Percentiles rank a stretch among this genome's conserved stretches.
Conservation (phyloP, 805 yeast genomes). For the Candida palmyrensis region DNA sequence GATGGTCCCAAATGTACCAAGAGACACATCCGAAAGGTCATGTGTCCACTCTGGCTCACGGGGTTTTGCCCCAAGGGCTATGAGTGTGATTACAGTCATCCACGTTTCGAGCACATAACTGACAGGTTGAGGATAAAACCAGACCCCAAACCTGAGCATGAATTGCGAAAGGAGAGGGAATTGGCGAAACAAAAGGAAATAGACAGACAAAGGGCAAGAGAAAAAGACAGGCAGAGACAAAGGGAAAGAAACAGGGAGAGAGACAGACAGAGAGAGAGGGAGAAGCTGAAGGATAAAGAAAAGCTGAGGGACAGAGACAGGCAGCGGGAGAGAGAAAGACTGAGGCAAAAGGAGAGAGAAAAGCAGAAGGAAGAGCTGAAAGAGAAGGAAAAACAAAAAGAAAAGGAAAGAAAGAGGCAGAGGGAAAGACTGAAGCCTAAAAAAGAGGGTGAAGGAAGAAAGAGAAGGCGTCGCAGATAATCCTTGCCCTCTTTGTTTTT, state of each 20-base stretch:
- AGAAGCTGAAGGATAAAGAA: no score
- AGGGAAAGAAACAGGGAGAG: no score
- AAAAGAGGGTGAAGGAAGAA: no score
- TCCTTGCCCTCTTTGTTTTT: slow-evolving; percentile 3
- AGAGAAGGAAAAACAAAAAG: slow-evolving; percentile 4
- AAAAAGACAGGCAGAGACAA: neutral
- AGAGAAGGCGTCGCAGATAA: no score
- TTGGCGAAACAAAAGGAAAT: slow-evolving; percentile 6
- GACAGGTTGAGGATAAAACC: slow-evolving; percentile 40
- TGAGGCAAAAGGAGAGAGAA: no score
- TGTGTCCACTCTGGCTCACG: slow-evolving; percentile 76
- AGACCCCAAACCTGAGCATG: slow-evolving; percentile 31
- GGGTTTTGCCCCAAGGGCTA: slow-evolving; percentile 94
- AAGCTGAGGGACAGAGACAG: no score
- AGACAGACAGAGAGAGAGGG: no score
- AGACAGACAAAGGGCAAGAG: slow-evolving; percentile 1
- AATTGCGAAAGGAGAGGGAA: slow-evolving; percentile 5
- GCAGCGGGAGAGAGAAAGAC: no score
- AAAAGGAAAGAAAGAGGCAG: slow-evolving; percentile 1
- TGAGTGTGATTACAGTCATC: slow-evolving; percentile 77
- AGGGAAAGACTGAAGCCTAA: no score
- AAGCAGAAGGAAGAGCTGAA: no score
- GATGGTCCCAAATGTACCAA: slow-evolving; percentile 83
- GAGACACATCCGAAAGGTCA: slow-evolving; percentile 69
- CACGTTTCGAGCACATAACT: slow-evolving; percentile 54